Evolutionary conservation across 306 rosid species (phyloP).

Genomic region (Cucumis sativus): Cucumber_9930_V3 NC_026660.2:25822001-25822500

Average conservation of each 20-base stretch:
- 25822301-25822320: too few species aligned
- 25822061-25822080: constrained; percentile 21
- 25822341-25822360: not conserved
- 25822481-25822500: too few species aligned
- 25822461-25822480: not conserved
- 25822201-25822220: not conserved
- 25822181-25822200: not conserved
- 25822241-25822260: constrained; percentile 8
- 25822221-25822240: constrained; percentile 1
- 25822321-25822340: not conserved
- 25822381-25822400: not conserved
- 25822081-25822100: constrained; percentile 18
- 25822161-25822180: constrained; percentile 9
- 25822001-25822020: constrained; percentile 67
- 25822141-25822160: constrained; percentile 36
- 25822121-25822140: constrained; percentile 45
- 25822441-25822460: not conserved
- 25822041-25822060: constrained; percentile 63
- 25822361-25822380: not conserved
- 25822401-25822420: not conserved
- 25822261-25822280: not conserved
- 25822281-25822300: not conserved
- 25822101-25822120: constrained; percentile 38
- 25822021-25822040: constrained; percentile 35
- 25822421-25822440: not conserved